These are phyloP conservation scores for Wallemia mellicola DNA, from an alignment of 1,284 basidiomycete genomes.

Conservation along the genomic window DNA sequence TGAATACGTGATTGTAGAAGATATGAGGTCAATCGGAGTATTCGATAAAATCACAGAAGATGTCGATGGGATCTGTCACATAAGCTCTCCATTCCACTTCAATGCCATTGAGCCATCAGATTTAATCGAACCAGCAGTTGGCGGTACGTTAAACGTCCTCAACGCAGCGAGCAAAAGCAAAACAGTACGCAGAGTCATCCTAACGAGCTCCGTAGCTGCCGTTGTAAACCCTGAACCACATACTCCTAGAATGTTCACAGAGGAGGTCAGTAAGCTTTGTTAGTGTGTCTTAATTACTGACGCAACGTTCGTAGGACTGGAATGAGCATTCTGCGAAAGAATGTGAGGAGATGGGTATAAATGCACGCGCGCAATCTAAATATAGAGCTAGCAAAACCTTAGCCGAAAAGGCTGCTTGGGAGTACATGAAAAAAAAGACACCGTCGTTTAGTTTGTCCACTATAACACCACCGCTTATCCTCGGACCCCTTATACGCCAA, in stretches of 20 bases:
- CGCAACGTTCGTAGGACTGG: too few species aligned
- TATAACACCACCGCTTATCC: background rate
- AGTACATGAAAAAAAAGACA: background rate
- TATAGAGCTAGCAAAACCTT: background rate
- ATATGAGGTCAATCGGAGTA: slow-evolving; percentile 10
- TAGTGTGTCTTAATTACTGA: too few species aligned
- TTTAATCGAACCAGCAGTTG: slow-evolving; percentile 19
- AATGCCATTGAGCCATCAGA: slow-evolving; percentile 8
- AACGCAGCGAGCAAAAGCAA: slow-evolving; percentile 11
- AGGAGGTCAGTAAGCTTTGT: too few species aligned
- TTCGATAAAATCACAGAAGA: slow-evolving; percentile 18
- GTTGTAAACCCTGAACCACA: background rate
- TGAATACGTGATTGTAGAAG: background rate
- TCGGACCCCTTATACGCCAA: background rate
- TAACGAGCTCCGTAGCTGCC: slow-evolving; percentile 18
- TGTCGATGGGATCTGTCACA: slow-evolving; percentile 13
- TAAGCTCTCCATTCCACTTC: background rate
- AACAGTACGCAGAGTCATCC: slow-evolving; percentile 17
- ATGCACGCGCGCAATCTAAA: background rate
- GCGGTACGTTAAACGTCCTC: slow-evolving; percentile 19
- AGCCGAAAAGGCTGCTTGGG: background rate
- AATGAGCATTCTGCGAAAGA: background rate
- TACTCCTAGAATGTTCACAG: background rate
- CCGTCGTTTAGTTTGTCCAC: background rate
- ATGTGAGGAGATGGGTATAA: background rate